These are phyloP conservation scores for Xylaria castorea DNA, from an alignment of 495 filamentous ascomycete species.

Conservation along the genomic window DNA sequence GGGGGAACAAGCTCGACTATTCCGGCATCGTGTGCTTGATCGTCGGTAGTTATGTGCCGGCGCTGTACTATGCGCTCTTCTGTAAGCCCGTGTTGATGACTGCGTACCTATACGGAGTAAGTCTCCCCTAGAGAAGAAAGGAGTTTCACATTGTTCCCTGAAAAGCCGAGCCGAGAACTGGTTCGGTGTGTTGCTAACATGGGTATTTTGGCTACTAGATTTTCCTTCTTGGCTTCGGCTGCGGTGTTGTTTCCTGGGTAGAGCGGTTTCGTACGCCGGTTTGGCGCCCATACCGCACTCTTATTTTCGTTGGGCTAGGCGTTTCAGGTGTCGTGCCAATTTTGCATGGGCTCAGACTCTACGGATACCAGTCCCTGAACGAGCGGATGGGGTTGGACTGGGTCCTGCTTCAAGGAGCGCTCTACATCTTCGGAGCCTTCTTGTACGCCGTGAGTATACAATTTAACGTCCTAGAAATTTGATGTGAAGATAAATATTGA, in stretches of 20 bases:
- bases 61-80: slow-evolving; percentile 86
- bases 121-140: slow-evolving; percentile 22
- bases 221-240: slow-evolving; percentile 73
- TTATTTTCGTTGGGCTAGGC: slow-evolving; percentile 91
- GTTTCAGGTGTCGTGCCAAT: slow-evolving; percentile 82
- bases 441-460: slow-evolving; percentile 49
- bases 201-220: slow-evolving; percentile 60
- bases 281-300: slow-evolving; percentile 68
- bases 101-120: slow-evolving; percentile 77
- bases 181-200: not conserved
- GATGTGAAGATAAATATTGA: slow-evolving; percentile 25
- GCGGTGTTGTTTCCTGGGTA: slow-evolving; percentile 73
- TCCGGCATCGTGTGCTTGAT: slow-evolving; percentile 90
- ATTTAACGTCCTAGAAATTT: slow-evolving; percentile 3
- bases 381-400: slow-evolving; percentile 81
- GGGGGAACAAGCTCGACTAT: slow-evolving; percentile 77
- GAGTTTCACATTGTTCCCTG: not conserved
- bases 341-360: slow-evolving; percentile 69
- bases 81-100: slow-evolving; percentile 66
- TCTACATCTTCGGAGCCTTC: slow-evolving; percentile 87
- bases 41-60: slow-evolving; percentile 84
- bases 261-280: slow-evolving; percentile 80
- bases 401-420: slow-evolving; percentile 74
- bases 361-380: slow-evolving; percentile 54
- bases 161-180: not conserved